Percentiles rank a stretch among this genome's conserved stretches.
Evolutionary conservation across 208 protist genomes (phyloP).

Genomic region (Acanthamoeba rhysodes): DNA sequence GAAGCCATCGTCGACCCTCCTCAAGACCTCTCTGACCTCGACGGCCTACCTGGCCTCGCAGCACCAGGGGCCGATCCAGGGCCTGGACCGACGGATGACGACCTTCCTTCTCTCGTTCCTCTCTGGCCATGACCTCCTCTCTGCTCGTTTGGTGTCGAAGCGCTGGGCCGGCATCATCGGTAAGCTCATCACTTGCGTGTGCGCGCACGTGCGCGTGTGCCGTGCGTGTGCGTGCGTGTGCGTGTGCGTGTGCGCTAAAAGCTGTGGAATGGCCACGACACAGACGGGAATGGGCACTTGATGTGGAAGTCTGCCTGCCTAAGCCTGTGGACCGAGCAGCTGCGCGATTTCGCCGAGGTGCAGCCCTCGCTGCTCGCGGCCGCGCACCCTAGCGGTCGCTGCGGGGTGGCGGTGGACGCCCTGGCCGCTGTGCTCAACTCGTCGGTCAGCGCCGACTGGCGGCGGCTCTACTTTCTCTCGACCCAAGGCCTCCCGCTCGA

Average conservation of each 20-base stretch:
- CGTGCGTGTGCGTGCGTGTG: neutral
- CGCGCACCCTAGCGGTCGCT: neutral
- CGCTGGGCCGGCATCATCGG: slow-evolving; percentile 1
- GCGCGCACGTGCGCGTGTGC: no score
- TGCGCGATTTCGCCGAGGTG: neutral
- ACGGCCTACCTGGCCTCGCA: neutral
- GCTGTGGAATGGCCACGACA: neutral
- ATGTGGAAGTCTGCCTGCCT: slow-evolving; percentile 52
- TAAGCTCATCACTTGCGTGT: neutral
- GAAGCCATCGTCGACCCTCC: neutral
- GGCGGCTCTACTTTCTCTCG: slow-evolving; percentile 4
- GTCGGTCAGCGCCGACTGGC: slow-evolving; percentile 24
- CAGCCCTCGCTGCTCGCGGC: neutral
- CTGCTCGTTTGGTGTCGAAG: neutral
- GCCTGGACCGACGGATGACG: neutral
- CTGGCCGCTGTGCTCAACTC: neutral
- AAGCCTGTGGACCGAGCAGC: neutral
- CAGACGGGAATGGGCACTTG: neutral
- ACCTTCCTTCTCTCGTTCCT: slow-evolving; percentile 34
- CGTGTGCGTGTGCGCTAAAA: neutral
- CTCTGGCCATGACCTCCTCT: slow-evolving; percentile 43
- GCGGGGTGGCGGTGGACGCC: neutral
- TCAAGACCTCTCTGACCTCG: neutral
- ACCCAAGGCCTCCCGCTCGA: slow-evolving; percentile 6
- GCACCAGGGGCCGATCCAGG: neutral